phyloP scores from a whole-genome alignment of 2,329 filamentous ascomycete species.

The Trichoderma brevicompactum region DNA sequence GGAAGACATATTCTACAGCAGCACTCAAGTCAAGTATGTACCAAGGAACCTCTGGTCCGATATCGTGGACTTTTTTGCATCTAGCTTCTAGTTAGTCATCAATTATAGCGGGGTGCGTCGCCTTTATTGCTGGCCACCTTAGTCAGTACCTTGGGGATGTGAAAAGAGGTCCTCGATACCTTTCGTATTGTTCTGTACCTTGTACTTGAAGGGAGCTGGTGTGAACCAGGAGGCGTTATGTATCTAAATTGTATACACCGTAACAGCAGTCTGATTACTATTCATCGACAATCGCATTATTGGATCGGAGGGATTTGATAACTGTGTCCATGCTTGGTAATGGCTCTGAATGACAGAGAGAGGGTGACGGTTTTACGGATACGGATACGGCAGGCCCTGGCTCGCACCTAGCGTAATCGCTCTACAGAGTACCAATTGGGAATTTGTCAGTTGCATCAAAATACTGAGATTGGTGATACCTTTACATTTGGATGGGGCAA shows the following conservation, averaged over 20 bases:
- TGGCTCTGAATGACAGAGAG: neutral
- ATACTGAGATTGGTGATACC: neutral
- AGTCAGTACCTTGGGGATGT: too few species aligned
- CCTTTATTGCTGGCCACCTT: too few species aligned
- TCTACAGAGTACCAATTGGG: neutral
- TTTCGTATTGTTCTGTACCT: neutral
- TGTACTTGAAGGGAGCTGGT: neutral
- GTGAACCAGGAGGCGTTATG: neutral
- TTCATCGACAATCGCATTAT: neutral
- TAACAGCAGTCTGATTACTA: neutral
- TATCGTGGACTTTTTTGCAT: neutral
- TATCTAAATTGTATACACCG: neutral
- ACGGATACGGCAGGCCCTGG: constrained; percentile 22
- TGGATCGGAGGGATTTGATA: constrained; percentile 1
- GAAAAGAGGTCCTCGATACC: too few species aligned
- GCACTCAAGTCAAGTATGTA: too few species aligned
- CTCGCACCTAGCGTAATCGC: constrained; percentile 15
- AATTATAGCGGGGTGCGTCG: too few species aligned
- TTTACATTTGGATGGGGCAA: too few species aligned
- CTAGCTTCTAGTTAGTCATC: neutral
- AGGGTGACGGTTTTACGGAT: constrained; percentile 15
- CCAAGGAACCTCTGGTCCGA: neutral
- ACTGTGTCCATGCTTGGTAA: neutral
- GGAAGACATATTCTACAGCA: too few species aligned
- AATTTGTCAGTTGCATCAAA: neutral